A percentile compares a stretch with the other conserved stretches of the same genome.
Evolutionary conservation across 177 flowering plant genomes (phyloP).

Genomic region (Vitis hybrid): DNA sequence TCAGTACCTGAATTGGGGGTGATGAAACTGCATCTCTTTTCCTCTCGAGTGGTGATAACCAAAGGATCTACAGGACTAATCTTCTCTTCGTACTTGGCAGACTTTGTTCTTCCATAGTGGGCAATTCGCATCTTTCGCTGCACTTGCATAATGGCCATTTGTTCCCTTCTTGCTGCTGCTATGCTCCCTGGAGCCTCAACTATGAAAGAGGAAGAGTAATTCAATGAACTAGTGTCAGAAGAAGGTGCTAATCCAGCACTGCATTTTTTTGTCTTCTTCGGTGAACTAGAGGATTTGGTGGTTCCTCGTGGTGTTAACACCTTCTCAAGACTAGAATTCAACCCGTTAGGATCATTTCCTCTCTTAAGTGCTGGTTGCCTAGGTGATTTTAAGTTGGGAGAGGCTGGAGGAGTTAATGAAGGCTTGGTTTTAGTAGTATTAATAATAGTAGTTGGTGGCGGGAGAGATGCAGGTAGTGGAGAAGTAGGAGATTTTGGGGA

Average conservation of each 20-base stretch:
- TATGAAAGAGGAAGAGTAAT: conserved; percentile 40
- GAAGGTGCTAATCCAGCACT: conserved; percentile 6
- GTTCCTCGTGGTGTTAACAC: conserved; percentile 18
- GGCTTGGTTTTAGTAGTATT: conserved; percentile 10
- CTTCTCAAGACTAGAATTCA: conserved; percentile 44
- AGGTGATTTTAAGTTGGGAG: conserved; percentile 52
- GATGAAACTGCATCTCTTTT: conserved; percentile 78
- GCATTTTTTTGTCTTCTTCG: conserved; percentile 48
- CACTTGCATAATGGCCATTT: conserved; percentile 61
- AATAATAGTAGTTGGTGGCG: conserved; percentile 1
- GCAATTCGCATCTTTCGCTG: conserved; percentile 77
- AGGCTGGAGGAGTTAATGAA: conserved; percentile 33
- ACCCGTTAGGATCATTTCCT: conserved; percentile 38
- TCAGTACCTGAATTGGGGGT: conserved; percentile 76
- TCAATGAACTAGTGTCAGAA: conserved; percentile 17
- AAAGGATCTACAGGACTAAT: conserved; percentile 28
- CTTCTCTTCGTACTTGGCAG: conserved; percentile 40
- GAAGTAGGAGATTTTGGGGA: conserved; percentile 28
- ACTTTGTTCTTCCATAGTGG: conserved; percentile 79
- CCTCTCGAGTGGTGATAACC: conserved; percentile 24
- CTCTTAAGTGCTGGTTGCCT: conserved; percentile 37
- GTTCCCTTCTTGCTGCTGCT: conserved; percentile 81
- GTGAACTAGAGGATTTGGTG: conserved; percentile 14
- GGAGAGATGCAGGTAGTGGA: neutral
- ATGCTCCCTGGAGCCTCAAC: conserved; percentile 77